Evolutionary conservation across 305 asterid genomes (phyloP), one percentile per base, ranked within the genome.

Genomic region (Euphrasia arctica): DNA sequence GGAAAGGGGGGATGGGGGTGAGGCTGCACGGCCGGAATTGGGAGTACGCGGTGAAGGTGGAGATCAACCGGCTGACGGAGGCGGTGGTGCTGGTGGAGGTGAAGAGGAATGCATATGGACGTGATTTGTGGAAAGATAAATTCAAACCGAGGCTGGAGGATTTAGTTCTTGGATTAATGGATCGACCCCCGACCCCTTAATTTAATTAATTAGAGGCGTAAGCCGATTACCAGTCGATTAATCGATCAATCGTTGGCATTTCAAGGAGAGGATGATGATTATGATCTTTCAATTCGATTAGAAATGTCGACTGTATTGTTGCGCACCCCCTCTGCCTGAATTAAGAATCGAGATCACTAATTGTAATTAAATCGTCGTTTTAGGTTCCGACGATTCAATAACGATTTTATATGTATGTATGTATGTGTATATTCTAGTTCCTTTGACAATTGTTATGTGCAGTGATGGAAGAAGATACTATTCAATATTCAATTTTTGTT

Each of bases 61-160:
- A 74, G 77, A 72, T 86, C 14, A 77, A 77, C 79, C 82, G 84
- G 80, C 25, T 86, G 70, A 86, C 95, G 76, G 84, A 77, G 15
- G 69, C 77, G 62, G 84, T 84, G 78, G 87, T 80, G 70, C 68
- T 86, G 65, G 83, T 86, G 61, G 89, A 79, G 76, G 74, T 81
- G 48, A 79, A 71, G 22, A 73, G 79, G 8, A 62, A 62, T 62
- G 83, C 72, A 57, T 54, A 13, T 50, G 81, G 82, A 36, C 72
- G 25, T 1, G 88, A 79, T 66, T 10, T 80, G 8, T 90, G 95
- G 95, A 60, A 25, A 18, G 70, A 74, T 3, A 83, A 75, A 55
- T 64, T 90, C 56, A 78, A 72, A 66, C 85, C 85, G 0, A 49
- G 72, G 45, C 72, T 85, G 58, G 59, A 27, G 54, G 76, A 72